Evolutionary conservation across 306 rosid species (phyloP).

Genomic region (Lagenaria siceraria): DNA sequence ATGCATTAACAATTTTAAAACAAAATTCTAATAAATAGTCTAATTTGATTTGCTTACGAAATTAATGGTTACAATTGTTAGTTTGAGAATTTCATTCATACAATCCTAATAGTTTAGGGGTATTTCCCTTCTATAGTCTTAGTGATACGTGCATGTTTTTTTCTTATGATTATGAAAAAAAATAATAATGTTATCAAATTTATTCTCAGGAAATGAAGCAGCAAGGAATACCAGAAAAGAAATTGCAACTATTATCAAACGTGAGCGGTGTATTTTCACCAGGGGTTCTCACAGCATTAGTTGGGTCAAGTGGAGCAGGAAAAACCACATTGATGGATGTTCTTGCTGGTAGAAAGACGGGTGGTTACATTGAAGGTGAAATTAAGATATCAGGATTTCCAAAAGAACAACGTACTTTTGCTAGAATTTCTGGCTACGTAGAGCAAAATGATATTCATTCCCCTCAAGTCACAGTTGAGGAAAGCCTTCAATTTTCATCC

Average conservation of each 20-base stretch:
- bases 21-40: no score
- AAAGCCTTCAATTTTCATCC: conserved; percentile 71
- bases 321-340: conserved; percentile 95
- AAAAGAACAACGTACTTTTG: conserved; percentile 69
- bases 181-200: not conserved
- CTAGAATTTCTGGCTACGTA: conserved; percentile 81
- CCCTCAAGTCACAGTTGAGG: conserved; percentile 87
- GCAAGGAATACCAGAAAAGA: conserved; percentile 56
- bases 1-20: no score
- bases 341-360: conserved; percentile 91
- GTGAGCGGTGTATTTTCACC: conserved; percentile 90
- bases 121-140: no score
- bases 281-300: conserved; percentile 84
- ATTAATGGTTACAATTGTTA: no score
- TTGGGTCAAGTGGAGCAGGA: conserved; percentile 94
- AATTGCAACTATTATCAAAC: conserved; percentile 60
- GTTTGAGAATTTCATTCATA: no score
- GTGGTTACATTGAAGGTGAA: conserved; percentile 79
- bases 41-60: no score
- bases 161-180: no score
- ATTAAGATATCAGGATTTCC: conserved; percentile 73
- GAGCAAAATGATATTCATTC: conserved; percentile 95
- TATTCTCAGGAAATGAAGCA: conserved; percentile 42
- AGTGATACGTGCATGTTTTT: no score
- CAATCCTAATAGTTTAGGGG: no score